phyloP scores from a whole-genome alignment of 1,284 basidiomycete genomes.

The Singerocomus inundabilis region DNA sequence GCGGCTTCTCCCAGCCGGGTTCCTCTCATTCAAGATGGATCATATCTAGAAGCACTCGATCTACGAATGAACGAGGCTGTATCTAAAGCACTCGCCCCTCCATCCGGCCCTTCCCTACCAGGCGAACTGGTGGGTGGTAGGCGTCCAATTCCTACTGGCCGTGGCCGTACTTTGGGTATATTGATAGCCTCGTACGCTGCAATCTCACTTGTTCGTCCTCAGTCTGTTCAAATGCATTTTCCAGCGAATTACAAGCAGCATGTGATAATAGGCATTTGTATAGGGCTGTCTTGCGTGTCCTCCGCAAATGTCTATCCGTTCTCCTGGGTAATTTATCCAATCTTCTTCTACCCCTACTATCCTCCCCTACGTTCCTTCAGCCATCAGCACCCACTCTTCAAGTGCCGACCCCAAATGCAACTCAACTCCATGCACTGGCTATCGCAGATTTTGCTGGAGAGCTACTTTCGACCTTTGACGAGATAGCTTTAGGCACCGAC shows the following conservation, averaged over 20 bases:
- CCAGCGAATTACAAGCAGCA: constrained; percentile 65
- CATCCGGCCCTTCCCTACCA: constrained; percentile 48
- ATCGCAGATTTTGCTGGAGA: constrained; percentile 69
- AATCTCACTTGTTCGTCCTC: constrained; percentile 8
- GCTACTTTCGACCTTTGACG: constrained; percentile 65
- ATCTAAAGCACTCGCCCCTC: constrained; percentile 69
- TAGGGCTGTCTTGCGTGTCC: constrained; percentile 65
- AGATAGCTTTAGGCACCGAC: constrained; percentile 57
- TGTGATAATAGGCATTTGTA: constrained; percentile 61
- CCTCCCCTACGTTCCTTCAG: constrained; percentile 58
- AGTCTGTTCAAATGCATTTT: constrained; percentile 8
- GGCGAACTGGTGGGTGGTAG: constrained; percentile 58
- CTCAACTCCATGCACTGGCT: constrained; percentile 67
- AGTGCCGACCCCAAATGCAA: constrained; percentile 54
- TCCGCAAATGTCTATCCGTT: constrained; percentile 75
- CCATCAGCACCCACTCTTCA: constrained; percentile 51
- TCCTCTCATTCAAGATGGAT: constrained; percentile 68
- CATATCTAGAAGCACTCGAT: constrained; percentile 71
- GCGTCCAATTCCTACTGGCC: constrained; percentile 66
- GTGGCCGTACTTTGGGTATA: constrained; percentile 61
- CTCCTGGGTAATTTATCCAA: constrained; percentile 67
- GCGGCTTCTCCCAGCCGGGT: constrained; percentile 39
- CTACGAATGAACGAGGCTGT: constrained; percentile 77
- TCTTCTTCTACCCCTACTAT: constrained; percentile 61
- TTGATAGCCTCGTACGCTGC: constrained; percentile 64